These are phyloP conservation scores for Schizonepeta tenuifolia DNA, from an alignment of 257 asterid species.

Conservation along the genomic window DNA sequence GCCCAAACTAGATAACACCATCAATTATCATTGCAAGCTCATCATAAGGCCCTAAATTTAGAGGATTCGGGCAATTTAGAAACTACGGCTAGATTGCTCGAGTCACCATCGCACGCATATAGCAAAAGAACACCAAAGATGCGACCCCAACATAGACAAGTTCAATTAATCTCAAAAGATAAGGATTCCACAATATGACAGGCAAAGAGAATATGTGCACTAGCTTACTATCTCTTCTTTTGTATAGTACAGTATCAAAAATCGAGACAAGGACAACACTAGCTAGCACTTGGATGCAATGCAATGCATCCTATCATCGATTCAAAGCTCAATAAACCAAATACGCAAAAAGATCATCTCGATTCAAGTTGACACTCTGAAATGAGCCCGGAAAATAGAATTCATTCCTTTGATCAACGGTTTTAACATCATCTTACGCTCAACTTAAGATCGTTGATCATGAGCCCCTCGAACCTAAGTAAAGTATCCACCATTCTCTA, in stretches of 20 bases:
- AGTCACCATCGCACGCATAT: constrained; percentile 2
- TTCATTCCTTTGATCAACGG: constrained; percentile 27
- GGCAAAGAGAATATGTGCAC: constrained; percentile 28
- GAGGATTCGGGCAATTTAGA: constrained; percentile 16
- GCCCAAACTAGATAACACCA: background rate
- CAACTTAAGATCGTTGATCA: constrained; percentile 24
- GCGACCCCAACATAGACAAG: constrained; percentile 8
- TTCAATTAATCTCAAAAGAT: constrained; percentile 19
- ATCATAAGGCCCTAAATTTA: constrained; percentile 26
- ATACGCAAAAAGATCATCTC: background rate
- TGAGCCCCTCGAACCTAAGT: constrained; percentile 1
- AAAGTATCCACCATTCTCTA: constrained; percentile 24
- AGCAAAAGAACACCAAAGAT: constrained; percentile 28
- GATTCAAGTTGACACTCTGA: background rate
- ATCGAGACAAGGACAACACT: constrained; percentile 4
- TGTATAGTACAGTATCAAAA: background rate
- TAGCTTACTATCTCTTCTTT: constrained; percentile 23
- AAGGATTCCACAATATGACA: constrained; percentile 24
- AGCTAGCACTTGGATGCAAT: background rate
- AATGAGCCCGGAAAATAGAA: constrained; percentile 21
- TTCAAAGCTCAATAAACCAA: constrained; percentile 5
- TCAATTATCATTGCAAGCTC: constrained; percentile 26
- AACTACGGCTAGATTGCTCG: background rate
- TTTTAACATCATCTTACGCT: background rate
- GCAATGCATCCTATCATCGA: constrained; percentile 24